Evolutionary conservation across 495 filamentous ascomycete genomes (phyloP).

Genomic region (Tuber melanosporum): DNA sequence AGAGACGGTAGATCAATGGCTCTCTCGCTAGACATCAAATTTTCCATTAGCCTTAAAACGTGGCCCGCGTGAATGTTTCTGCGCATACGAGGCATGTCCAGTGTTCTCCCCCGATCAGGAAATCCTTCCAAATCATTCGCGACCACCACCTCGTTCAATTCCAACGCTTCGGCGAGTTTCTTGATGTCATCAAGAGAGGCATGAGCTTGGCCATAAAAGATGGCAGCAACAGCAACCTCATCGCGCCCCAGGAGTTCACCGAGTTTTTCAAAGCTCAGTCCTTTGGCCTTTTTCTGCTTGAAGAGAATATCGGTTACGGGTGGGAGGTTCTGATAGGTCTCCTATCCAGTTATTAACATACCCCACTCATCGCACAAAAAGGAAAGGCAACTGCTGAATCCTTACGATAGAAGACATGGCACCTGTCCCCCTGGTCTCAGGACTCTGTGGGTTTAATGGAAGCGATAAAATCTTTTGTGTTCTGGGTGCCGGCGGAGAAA

Average conservation of each 20-base stretch:
- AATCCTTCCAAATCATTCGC: constrained; percentile 60
- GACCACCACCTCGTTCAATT: constrained; percentile 54
- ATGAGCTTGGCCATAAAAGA: constrained; percentile 90
- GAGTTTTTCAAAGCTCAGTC: constrained; percentile 76
- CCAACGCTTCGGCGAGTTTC: constrained; percentile 63
- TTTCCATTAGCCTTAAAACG: constrained; percentile 1
- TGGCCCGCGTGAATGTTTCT: neutral
- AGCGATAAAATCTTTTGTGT: neutral
- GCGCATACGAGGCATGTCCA: constrained; percentile 71
- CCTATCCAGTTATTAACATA: constrained; percentile 8
- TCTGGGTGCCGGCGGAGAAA: neutral
- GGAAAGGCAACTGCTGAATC: neutral
- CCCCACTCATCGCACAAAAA: neutral
- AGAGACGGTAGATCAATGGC: constrained; percentile 87
- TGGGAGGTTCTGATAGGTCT: constrained; percentile 51
- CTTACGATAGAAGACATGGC: neutral
- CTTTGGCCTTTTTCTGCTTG: constrained; percentile 66
- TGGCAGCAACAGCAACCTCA: constrained; percentile 82
- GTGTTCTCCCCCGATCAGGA: constrained; percentile 74
- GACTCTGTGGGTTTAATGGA: neutral
- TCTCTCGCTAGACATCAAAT: constrained; percentile 53
- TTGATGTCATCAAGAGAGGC: constrained; percentile 71
- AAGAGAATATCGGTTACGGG: constrained; percentile 70
- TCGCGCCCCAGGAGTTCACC: constrained; percentile 67
- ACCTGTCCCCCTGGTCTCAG: neutral